Evolutionary conservation across 1,284 basidiomycete species (phyloP).

Genomic region (Ceratobasidium sp.): DNA sequence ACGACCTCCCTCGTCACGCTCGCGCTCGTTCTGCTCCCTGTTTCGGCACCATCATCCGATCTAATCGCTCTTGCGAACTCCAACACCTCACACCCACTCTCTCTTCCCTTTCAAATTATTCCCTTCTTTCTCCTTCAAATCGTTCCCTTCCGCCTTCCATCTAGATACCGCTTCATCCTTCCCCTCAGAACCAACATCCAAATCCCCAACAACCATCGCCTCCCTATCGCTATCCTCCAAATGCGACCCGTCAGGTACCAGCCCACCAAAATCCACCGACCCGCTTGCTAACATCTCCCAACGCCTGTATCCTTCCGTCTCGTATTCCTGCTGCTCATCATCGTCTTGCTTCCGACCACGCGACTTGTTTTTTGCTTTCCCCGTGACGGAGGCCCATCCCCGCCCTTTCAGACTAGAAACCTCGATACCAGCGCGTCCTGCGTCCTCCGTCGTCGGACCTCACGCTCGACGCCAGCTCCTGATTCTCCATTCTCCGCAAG

Average conservation of each 20-base stretch:
- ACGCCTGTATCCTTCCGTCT: slow-evolving; percentile 50
- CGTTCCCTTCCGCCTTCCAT: no score
- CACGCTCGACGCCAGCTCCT: no score
- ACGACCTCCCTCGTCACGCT: slow-evolving; percentile 52
- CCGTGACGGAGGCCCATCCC: slow-evolving; percentile 46
- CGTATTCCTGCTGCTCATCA: slow-evolving; percentile 56
- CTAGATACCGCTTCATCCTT: no score
- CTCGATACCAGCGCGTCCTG: slow-evolving; percentile 52
- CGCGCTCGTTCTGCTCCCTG: slow-evolving; percentile 36
- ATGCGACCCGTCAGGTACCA: slow-evolving; percentile 80
- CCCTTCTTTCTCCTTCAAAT: no score
- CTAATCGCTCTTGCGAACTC: no score
- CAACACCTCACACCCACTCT: slow-evolving; percentile 46
- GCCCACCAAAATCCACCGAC: slow-evolving; percentile 74
- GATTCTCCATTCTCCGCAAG: no score
- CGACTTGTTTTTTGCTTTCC: no score
- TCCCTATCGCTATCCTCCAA: slow-evolving; percentile 64
- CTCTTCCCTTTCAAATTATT: slow-evolving; percentile 54
- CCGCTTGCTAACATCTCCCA: slow-evolving; percentile 60
- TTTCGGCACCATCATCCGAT: no score
- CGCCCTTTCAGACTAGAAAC: slow-evolving; percentile 51
- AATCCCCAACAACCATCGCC: slow-evolving; percentile 48
- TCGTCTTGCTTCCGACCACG: slow-evolving; percentile 52
- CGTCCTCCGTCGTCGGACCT: slow-evolving; percentile 3
- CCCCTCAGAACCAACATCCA: slow-evolving; percentile 28